Conservation (phyloP, 2,329 filamentous ascomycete species). For the Alternaria ventricosa region DNA sequence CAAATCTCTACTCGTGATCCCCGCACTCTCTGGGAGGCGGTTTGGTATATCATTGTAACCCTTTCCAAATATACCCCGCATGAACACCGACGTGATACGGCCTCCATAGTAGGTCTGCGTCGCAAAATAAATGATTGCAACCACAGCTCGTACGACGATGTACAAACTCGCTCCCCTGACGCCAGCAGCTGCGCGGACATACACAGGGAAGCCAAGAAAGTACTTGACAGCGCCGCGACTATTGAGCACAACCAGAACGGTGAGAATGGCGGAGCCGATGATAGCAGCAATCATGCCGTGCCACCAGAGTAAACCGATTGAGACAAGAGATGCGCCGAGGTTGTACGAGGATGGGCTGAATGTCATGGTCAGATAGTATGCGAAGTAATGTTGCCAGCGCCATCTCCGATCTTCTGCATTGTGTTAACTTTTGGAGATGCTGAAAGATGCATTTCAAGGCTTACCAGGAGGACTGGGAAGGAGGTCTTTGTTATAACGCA, state of each 20-base stretch:
- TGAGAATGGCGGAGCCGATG: slow-evolving; percentile 25
- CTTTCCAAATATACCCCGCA: slow-evolving; percentile 27
- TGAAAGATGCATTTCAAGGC: background rate
- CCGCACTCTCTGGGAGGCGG: slow-evolving; percentile 52
- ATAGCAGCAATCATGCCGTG: slow-evolving; percentile 26
- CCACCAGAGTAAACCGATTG: slow-evolving; percentile 28
- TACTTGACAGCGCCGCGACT: slow-evolving; percentile 29
- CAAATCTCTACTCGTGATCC: slow-evolving; percentile 41
- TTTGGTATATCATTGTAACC: slow-evolving; percentile 49
- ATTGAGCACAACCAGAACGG: slow-evolving; percentile 23
- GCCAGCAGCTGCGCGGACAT: slow-evolving; percentile 24
- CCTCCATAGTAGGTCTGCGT: slow-evolving; percentile 28
- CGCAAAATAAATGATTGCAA: slow-evolving; percentile 29
- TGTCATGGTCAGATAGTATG: slow-evolving; percentile 26
- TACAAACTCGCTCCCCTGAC: slow-evolving; percentile 27
- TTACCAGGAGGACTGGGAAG: slow-evolving; percentile 27
- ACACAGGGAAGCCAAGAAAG: slow-evolving; percentile 27
- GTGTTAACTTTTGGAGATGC: background rate
- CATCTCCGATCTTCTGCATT: slow-evolving; percentile 21
- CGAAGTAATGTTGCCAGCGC: slow-evolving; percentile 31
- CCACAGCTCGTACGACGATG: slow-evolving; percentile 24
- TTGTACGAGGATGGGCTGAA: slow-evolving; percentile 28
- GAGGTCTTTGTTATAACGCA: slow-evolving; percentile 25
- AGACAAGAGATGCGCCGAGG: slow-evolving; percentile 25
- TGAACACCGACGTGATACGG: slow-evolving; percentile 28